Base-by-base conservation (phyloP, 2,329 filamentous ascomycete genomes). In the Aspergillus fijiensis region DNA sequence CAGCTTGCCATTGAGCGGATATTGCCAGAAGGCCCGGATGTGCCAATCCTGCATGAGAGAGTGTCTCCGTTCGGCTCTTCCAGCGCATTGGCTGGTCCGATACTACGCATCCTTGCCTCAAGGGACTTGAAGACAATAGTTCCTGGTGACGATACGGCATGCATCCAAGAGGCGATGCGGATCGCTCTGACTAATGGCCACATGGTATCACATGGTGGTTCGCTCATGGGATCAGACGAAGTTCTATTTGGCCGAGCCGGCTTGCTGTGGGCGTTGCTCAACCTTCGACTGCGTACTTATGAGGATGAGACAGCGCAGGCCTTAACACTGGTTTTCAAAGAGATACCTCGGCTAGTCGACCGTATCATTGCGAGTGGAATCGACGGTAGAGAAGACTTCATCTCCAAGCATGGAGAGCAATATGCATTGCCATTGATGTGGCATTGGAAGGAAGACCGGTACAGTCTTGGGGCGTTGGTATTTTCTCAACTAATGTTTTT, bases 391-490 rank as follows among this genome's bases (percentile, higher is more conserved):
- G 63, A 61, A n/a, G 64, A 70, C 19, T 77, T 71, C 51, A 58
- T 64, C 3, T 59, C 71, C n/a, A 64, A 67, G 21, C 57, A 77
- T 57, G 74, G 73, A 42, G 60, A 69, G 3, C 51, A 69, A 35
- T 64, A 70, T 35, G 68, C 72, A 6, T 64, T 78, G 55, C 75
- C 75, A 11, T 60, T 79, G 55, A 79, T 79, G 76, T 79, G 76
- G 70, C 63, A 68, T 14, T 79, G 75, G 72, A 69, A 69, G 66
- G 71, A 75, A 59, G 70, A 65, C 3, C 64, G 72, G 52, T 77
- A 74, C 59, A 69, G 69, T 48, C 66, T 77, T 39, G 77, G 77
- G 63, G 70, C 73, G 76, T 77, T 54, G 73, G 76, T 73, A 5
- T 49, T 25, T 23, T 25, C 25, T 16, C 9, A 39, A 2, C 19